Conservation (phyloP, 495 filamentous ascomycete species). For the Aspergillus wentii region DNA sequence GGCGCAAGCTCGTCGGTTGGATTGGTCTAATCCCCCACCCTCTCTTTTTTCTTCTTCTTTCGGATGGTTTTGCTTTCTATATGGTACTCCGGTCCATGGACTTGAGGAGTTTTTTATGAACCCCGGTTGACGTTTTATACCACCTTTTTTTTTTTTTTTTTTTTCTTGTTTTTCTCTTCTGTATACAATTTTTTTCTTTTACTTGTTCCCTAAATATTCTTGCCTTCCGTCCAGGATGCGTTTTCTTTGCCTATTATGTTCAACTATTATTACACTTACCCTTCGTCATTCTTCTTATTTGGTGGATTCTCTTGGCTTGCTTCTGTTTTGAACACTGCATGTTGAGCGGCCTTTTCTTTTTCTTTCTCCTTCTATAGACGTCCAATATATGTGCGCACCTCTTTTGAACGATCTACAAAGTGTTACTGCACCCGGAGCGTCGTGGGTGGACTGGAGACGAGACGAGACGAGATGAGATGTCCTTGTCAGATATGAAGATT, state of each 20-base stretch:
- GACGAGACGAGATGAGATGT: too few species aligned
- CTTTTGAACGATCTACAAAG: too few species aligned
- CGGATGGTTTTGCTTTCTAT: slow-evolving; percentile 1
- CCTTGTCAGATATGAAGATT: too few species aligned
- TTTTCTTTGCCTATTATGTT: slow-evolving; percentile 6
- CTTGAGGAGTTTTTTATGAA: slow-evolving; percentile 8
- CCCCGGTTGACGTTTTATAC: slow-evolving; percentile 13
- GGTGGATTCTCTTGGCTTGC: neutral
- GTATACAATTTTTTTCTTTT: slow-evolving; percentile 16
- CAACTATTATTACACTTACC: too few species aligned
- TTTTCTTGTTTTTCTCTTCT: slow-evolving; percentile 10
- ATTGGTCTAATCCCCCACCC: neutral
- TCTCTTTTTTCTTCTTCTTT: neutral
- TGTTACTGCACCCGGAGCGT: too few species aligned
- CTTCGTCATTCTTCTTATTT: slow-evolving; percentile 9
- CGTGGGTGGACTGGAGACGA: too few species aligned
- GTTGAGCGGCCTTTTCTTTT: neutral
- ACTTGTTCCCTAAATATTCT: slow-evolving; percentile 12
- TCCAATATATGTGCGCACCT: too few species aligned
- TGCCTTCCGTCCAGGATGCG: slow-evolving; percentile 1
- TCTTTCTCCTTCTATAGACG: too few species aligned
- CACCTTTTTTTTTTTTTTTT: slow-evolving; percentile 8
- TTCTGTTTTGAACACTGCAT: neutral
- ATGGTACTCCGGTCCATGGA: neutral
- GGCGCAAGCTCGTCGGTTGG: slow-evolving; percentile 5